Evolutionary conservation across 768 basidiomycete species (phyloP), one percentile per base, ranked within the genome.

Genomic region (Panellus pusillus): DNA sequence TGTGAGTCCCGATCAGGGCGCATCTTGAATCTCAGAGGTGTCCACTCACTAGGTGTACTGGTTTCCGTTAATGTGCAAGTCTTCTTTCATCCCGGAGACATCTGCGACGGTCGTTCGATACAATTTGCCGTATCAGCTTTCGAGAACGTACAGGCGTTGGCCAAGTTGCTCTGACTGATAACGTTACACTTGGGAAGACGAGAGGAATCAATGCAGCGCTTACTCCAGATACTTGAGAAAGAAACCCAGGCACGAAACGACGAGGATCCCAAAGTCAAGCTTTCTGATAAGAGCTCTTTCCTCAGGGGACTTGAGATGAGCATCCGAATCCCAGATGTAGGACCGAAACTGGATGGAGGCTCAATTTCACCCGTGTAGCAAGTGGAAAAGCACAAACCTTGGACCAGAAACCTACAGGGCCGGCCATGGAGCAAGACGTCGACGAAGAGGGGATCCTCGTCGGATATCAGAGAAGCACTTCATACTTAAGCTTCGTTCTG

Each of bases 191-290:
- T 14, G 3, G 11, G 35, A n/a, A 44, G 8, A 40, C 18, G 17
- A 18, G 8, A 1, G 39, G 29, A 13, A 17, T 44, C 4, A 18
- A 24, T 15, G 35, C 6, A 12, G 15, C 44, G 50, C 57, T 12
- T 48, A 57, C 61, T 66, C 65, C 15, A 66, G 52, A 55, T 66
- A 66, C 32, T 64, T 60, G 53, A 66, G 51, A 46, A 64, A 63
- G n/a, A 64, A 66, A 8, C 65, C 65, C 1, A 64, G 42, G 40
- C 65, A 66, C 4, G 61, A 56, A 36, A 63, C 63, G n/a, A 63
- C 44, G 6, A 64, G 47, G 14, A 66, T 66, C 2, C 65, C 65
- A 49, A 63, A 64, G 32, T 64, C 65, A 29, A 66, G 60, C 58
- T 66, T 66, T 9, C 63, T 54, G 27, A 65, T 42, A 9, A 66